phyloP scores from a whole-genome alignment of 2,329 filamentous ascomycete species.

The Macroventuria anomochaeta region DNA sequence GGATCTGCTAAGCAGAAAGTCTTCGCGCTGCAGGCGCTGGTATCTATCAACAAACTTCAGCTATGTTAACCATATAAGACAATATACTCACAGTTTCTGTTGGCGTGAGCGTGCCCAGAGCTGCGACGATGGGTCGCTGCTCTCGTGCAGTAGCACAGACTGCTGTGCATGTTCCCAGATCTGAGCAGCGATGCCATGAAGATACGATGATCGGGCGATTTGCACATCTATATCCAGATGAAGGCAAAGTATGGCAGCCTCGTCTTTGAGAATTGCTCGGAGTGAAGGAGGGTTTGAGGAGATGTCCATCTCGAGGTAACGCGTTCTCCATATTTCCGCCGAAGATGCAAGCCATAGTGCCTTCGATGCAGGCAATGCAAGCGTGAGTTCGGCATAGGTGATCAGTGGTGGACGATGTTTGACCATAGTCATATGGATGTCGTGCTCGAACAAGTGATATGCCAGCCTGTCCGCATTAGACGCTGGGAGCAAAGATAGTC shows the following conservation, averaged over 20 bases:
- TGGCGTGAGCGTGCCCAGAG: constrained; percentile 28
- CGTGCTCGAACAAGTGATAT: constrained; percentile 32
- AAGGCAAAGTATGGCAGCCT: constrained; percentile 59
- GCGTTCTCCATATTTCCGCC: constrained; percentile 67
- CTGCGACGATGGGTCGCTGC: constrained; percentile 26
- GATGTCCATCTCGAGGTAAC: constrained; percentile 45
- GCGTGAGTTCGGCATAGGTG: constrained; percentile 70
- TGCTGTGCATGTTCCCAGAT: constrained; percentile 30
- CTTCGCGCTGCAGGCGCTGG: constrained; percentile 53
- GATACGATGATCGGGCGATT: constrained; percentile 20
- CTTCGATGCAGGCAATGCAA: constrained; percentile 67
- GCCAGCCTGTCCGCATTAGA: constrained; percentile 17
- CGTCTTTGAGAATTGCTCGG: constrained; percentile 25
- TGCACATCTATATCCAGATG: constrained; percentile 59
- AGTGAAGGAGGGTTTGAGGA: constrained; percentile 12
- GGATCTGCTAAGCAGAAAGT: constrained; percentile 48
- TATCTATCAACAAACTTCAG: constrained; percentile 59
- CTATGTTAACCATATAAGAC: constrained; percentile 13
- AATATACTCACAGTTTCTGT: constrained; percentile 18
- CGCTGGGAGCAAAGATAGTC: constrained; percentile 40
- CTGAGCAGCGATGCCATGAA: constrained; percentile 29
- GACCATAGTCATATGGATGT: constrained; percentile 30
- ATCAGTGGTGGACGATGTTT: constrained; percentile 59
- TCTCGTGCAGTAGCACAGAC: constrained; percentile 18
- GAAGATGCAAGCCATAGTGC: constrained; percentile 69